These are phyloP conservation scores for Coemansia erecta DNA, from an alignment of 192 early-diverging fungal genomes.

Conservation along the genomic window DNA sequence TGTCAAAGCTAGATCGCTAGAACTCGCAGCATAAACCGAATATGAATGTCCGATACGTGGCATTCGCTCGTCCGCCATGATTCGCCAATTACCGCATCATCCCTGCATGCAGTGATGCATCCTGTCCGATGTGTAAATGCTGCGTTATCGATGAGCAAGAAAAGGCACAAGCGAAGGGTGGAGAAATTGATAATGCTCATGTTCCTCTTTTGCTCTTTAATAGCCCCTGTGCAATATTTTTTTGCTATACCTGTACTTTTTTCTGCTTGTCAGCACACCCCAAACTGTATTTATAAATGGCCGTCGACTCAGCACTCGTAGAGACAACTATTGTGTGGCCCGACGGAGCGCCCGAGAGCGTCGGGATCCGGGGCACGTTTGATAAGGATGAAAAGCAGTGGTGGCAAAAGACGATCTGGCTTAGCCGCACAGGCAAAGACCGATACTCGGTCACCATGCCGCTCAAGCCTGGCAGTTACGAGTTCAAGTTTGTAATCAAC, in stretches of 20 bases:
- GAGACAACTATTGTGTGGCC: constrained; percentile 36
- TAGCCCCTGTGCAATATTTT: too few species aligned
- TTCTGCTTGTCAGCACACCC: neutral
- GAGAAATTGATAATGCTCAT: too few species aligned
- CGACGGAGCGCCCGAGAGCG: constrained; percentile 23
- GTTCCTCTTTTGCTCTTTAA: too few species aligned
- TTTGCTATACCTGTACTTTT: neutral
- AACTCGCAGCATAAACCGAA: too few species aligned
- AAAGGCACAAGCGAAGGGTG: too few species aligned
- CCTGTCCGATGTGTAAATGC: too few species aligned
- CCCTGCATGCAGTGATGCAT: too few species aligned
- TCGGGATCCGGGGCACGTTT: constrained; percentile 47
- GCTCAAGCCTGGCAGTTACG: constrained; percentile 38
- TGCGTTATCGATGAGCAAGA: too few species aligned
- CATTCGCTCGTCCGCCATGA: too few species aligned
- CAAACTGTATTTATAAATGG: constrained; percentile 3
- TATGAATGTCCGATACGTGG: too few species aligned
- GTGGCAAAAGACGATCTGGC: constrained; percentile 38
- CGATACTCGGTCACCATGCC: constrained; percentile 17
- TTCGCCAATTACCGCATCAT: too few species aligned
- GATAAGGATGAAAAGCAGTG: constrained; percentile 15
- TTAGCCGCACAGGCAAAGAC: constrained; percentile 10
- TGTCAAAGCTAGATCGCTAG: too few species aligned
- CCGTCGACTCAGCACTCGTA: neutral
- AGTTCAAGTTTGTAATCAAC: constrained; percentile 50